A percentile compares a stretch with the other conserved stretches of the same genome.
Evolutionary conservation across 2,329 filamentous ascomycete genomes (phyloP).

Genomic region (Phyllosticta paracitricarpa): DNA sequence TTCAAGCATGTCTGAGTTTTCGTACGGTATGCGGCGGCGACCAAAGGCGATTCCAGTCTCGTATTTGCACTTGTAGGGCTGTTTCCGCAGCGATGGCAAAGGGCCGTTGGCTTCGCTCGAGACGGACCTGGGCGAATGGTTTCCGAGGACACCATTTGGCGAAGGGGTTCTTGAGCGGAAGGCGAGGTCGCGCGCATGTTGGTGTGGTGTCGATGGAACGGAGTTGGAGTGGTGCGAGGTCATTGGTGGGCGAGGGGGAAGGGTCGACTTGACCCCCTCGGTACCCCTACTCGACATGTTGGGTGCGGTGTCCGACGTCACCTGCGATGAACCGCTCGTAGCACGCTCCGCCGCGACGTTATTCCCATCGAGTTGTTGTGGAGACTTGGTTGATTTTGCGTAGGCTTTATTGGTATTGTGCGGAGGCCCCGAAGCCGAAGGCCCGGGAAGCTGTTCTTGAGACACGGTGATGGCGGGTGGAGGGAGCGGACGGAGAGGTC

Average conservation of each 20-base stretch:
- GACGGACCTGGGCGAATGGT: constrained; percentile 79
- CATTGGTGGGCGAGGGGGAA: constrained; percentile 38
- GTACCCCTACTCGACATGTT: constrained; percentile 22
- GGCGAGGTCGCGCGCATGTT: constrained; percentile 74
- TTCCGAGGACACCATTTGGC: constrained; percentile 59
- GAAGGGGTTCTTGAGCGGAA: constrained; percentile 71
- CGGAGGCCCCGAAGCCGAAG: constrained; percentile 8
- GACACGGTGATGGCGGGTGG: constrained; percentile 30
- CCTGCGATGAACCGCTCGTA: constrained; percentile 26
- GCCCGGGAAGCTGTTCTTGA: constrained; percentile 17
- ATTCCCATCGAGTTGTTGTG: constrained; percentile 28
- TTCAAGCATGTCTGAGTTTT: constrained; percentile 71
- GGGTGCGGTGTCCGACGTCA: constrained; percentile 25
- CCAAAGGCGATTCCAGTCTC: constrained; percentile 78
- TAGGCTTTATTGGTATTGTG: constrained; percentile 16
- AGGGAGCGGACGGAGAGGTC: constrained; percentile 13
- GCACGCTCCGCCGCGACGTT: constrained; percentile 21
- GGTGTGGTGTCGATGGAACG: constrained; percentile 85
- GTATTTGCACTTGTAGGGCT: constrained; percentile 64
- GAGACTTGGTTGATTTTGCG: constrained; percentile 17
- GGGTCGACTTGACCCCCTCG: constrained; percentile 16
- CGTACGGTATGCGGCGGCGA: constrained; percentile 84
- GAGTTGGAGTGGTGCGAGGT: constrained; percentile 68
- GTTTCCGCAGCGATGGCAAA: constrained; percentile 56
- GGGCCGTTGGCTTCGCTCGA: constrained; percentile 79